phyloP scores from a whole-genome alignment of 2,329 filamentous ascomycete genomes.

The Fusarium citri region DNA sequence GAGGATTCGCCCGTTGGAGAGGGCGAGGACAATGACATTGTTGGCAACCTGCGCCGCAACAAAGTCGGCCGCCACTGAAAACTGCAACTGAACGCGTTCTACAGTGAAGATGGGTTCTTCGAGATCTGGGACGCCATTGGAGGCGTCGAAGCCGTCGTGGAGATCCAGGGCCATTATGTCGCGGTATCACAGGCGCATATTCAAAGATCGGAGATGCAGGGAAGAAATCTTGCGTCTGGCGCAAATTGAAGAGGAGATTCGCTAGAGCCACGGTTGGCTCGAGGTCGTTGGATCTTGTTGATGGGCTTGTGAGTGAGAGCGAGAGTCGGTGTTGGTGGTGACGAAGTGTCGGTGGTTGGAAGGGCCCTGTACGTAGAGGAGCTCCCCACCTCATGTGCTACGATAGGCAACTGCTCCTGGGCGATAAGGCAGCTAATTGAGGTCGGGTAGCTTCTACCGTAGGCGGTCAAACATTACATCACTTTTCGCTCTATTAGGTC shows the following conservation, averaged over 20 bases:
- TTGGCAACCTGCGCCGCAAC: conserved; percentile 97
- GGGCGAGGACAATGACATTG: conserved; percentile 91
- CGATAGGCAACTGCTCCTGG: conserved; percentile 24
- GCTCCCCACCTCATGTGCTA: conserved; percentile 29
- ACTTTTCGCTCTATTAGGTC: conserved; percentile 1
- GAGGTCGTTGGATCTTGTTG: conserved; percentile 26
- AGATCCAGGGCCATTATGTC: conserved; percentile 53
- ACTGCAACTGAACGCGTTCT: conserved; percentile 91
- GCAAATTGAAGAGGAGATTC: background rate
- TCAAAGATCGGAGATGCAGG: conserved; percentile 19
- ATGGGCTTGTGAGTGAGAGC: conserved; percentile 1
- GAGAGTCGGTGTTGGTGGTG: conserved; percentile 20
- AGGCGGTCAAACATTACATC: conserved; percentile 40
- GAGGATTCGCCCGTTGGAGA: conserved; percentile 91
- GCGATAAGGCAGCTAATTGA: conserved; percentile 22
- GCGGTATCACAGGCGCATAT: conserved; percentile 40
- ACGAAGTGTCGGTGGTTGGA: conserved; percentile 29
- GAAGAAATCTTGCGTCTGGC: conserved; percentile 8
- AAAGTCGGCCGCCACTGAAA: conserved; percentile 94
- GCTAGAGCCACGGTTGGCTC: background rate
- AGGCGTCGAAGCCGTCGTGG: conserved; percentile 75
- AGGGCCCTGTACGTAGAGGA: conserved; percentile 12
- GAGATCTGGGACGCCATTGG: conserved; percentile 66
- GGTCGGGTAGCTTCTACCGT: conserved; percentile 4
- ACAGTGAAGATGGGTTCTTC: conserved; percentile 92